Percentiles rank a stretch among this genome's conserved stretches.
Evolutionary conservation across 176 grass and related monocot genomes (phyloP).

Genomic region (Neostapfia colusana): DNA sequence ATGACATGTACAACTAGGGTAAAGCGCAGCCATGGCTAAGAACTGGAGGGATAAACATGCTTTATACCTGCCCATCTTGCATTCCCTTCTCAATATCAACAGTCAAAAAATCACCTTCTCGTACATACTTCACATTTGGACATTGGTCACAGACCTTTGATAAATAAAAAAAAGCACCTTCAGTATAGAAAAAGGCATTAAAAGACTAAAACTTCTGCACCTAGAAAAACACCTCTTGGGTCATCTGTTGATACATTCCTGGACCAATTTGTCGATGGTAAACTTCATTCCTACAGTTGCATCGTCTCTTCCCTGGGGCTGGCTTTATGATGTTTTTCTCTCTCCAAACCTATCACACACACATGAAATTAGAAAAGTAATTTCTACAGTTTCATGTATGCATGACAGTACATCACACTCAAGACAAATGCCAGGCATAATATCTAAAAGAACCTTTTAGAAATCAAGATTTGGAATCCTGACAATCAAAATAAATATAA

Average conservation of each 20-base stretch:
- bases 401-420: background rate
- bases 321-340: slow-evolving; percentile 97
- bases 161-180: slow-evolving; percentile 1
- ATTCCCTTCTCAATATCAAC: slow-evolving; percentile 99
- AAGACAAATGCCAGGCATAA: background rate
- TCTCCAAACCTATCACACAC: slow-evolving; percentile 77
- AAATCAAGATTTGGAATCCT: background rate
- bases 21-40: background rate
- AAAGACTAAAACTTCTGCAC: background rate
- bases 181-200: background rate
- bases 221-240: slow-evolving; percentile 66
- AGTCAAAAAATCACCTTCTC: slow-evolving; percentile 89
- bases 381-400: background rate
- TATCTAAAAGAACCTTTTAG: background rate
- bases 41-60: slow-evolving; percentile 2
- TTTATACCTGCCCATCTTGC: slow-evolving; percentile 95
- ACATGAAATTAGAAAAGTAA: slow-evolving; percentile 14
- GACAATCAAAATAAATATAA: background rate
- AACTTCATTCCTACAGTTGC: slow-evolving; percentile 99
- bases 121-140: slow-evolving; percentile 92
- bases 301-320: slow-evolving; percentile 80
- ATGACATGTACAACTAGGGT: background rate
- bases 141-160: slow-evolving; percentile 91
- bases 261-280: slow-evolving; percentile 96
- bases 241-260: slow-evolving; percentile 99